phyloP scores from a whole-genome alignment of 1,139 yeast species.

The Yamadazyma taylorii region DNA sequence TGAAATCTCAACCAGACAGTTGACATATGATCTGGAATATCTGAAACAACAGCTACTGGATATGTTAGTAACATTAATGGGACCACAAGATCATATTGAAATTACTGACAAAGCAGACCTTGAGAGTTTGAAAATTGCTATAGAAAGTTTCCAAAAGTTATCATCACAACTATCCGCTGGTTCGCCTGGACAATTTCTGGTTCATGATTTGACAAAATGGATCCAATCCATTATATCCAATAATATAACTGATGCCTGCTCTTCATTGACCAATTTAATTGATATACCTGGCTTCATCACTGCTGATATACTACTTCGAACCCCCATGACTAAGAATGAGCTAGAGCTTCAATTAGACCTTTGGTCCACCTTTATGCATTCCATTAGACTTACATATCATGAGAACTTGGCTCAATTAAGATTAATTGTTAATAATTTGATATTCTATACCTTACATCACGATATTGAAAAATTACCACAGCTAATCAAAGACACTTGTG shows the following conservation, averaged over 20 bases:
- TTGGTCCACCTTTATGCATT: constrained; percentile 27
- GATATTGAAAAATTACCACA: constrained; percentile 22
- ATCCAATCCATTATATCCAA: constrained; percentile 27
- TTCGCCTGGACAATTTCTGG: too few species aligned
- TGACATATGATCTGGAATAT: too few species aligned
- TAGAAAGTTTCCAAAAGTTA: too few species aligned
- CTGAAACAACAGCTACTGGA: too few species aligned
- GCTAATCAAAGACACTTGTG: constrained; percentile 19
- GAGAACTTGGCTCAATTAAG: constrained; percentile 21
- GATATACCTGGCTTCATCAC: constrained; percentile 40
- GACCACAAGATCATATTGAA: not conserved
- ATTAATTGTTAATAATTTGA: constrained; percentile 24
- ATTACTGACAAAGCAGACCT: not conserved
- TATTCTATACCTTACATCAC: constrained; percentile 27
- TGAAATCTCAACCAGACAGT: too few species aligned
- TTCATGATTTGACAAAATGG: constrained; percentile 27
- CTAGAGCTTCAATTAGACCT: constrained; percentile 36
- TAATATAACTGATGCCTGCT: constrained; percentile 29
- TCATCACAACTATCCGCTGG: too few species aligned
- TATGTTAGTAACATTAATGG: too few species aligned
- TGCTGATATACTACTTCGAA: constrained; percentile 34
- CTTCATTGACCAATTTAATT: constrained; percentile 22
- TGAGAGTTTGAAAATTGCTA: not conserved
- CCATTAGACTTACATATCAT: constrained; percentile 19
- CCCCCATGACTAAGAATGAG: constrained; percentile 36